Base-by-base conservation (phyloP, 1,284 basidiomycete genomes). In the Papiliotrema laurentii region DNA sequence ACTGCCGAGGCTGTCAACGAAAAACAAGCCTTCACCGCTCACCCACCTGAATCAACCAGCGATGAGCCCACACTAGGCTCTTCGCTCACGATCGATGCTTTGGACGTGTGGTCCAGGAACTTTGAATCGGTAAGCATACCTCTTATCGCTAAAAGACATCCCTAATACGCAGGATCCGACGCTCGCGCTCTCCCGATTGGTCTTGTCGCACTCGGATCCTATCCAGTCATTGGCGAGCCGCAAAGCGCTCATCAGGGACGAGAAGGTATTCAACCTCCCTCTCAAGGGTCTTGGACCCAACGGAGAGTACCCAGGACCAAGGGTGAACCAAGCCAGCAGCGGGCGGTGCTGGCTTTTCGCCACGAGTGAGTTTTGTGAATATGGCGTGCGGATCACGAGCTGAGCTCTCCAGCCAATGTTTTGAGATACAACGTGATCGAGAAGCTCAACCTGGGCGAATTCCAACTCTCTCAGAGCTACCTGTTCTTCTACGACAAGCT, bases 401-500 rank as follows among this genome's bases (percentile, higher is more conserved):
- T 53, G 61, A 63, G 43, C 60, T 30, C 53, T 55, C 55, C 60
- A 61, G 72, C 71, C 55, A 93, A 94, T 68, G 82, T 92, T 19
- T 77, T 92, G 54, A 80, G 92, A 27, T 86, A 89, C 73, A 81
- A 84, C 45, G 79, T 92, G 50, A 86, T 89, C 80, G 87, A 87
- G 76, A 84, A 84, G 67, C 80, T 94, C 59, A 86, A 87, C 63
- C 76, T 97, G 34, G 82, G 81, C 51, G 86, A 91, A 42, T 93
- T 96, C 72, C 83, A 96, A 75, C 81, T 93, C 24, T 90, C 88
- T 13, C 91, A 94, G 78, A 69, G 56, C 55, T 94, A 94, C 73
- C 78, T 92, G 18, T 92, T 89, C 79, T 92, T 94, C 79, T 93
- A 85, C 78, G 90, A 94, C 75, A 93, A 93, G 75, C 80, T 96